phyloP scores from a whole-genome alignment of 768 basidiomycete species.

The Phanerochaete carnosa region DNA sequence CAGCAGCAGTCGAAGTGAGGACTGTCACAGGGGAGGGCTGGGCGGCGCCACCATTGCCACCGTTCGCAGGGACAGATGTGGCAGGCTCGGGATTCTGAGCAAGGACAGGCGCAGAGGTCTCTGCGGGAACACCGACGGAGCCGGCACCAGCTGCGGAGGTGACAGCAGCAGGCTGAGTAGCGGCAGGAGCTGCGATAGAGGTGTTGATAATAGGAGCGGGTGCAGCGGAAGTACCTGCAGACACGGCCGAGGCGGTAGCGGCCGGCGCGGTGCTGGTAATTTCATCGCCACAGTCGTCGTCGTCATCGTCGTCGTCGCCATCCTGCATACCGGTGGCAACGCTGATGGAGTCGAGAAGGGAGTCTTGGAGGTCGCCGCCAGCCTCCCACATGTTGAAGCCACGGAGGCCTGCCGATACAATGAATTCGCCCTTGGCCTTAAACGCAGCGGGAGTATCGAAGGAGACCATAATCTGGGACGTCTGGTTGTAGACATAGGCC shows the following conservation, averaged over 20 bases:
- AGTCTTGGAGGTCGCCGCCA: constrained; percentile 60
- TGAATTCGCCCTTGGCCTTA: constrained; percentile 56
- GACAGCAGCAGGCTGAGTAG: not conserved
- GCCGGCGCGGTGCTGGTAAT: not conserved
- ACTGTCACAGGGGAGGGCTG: not conserved
- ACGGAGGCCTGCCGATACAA: constrained; percentile 46
- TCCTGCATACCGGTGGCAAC: constrained; percentile 15
- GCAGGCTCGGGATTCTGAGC: not conserved
- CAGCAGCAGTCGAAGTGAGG: not conserved
- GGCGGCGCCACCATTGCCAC: not conserved
- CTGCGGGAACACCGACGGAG: not conserved
- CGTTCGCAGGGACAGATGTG: not conserved
- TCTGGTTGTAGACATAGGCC: constrained; percentile 62
- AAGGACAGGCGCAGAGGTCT: not conserved
- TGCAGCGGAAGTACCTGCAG: not conserved
- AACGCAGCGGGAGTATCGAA: constrained; percentile 66
- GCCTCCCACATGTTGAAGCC: constrained; percentile 77
- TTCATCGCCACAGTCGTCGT: not conserved
- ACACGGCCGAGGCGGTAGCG: not conserved
- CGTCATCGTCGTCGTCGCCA: not conserved
- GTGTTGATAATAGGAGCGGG: not conserved
- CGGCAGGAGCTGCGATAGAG: too few relatives aligned
- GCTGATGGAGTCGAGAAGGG: constrained; percentile 57
- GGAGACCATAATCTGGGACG: constrained; percentile 53
- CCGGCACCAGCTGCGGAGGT: not conserved